A percentile compares a stretch with the other conserved stretches of the same genome.
Evolutionary conservation across 495 filamentous ascomycete species (phyloP).

Genomic region (Neurospora pannonica): DNA sequence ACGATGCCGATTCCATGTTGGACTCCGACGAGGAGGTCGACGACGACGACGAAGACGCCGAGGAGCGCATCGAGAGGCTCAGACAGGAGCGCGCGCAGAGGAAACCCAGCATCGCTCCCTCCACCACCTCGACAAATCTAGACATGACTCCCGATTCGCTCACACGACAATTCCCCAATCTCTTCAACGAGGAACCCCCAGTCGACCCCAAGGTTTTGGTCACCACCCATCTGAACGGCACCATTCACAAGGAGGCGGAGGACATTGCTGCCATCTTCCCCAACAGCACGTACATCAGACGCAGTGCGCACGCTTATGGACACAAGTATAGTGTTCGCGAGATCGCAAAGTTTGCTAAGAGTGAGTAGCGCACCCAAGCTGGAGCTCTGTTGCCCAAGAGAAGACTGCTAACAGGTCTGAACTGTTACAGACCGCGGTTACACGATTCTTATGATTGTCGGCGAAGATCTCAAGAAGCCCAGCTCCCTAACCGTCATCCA

Average conservation of each 20-base stretch:
- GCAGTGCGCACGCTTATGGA: conserved; percentile 65
- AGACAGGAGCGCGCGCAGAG: conserved; percentile 44
- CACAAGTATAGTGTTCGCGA: conserved; percentile 86
- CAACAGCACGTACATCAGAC: conserved; percentile 72
- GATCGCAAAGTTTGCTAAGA: conserved; percentile 75
- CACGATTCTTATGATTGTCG: conserved; percentile 69
- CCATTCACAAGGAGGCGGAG: conserved; percentile 71
- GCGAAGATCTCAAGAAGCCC: conserved; percentile 75
- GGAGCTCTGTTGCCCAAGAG: not conserved
- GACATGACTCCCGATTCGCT: conserved; percentile 61
- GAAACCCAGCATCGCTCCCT: conserved; percentile 43
- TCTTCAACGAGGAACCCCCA: conserved; percentile 58
- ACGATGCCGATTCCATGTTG: conserved; percentile 68
- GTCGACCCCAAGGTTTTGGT: conserved; percentile 71
- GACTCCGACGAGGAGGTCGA: conserved; percentile 38
- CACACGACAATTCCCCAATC: conserved; percentile 66
- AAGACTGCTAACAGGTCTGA: conserved; percentile 3
- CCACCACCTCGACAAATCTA: conserved; percentile 60
- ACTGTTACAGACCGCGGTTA: conserved; percentile 50
- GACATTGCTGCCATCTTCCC: conserved; percentile 74
- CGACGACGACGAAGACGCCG: conserved; percentile 35
- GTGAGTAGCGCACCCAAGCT: conserved; percentile 4
- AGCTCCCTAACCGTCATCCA: conserved; percentile 72
- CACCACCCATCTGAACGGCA: conserved; percentile 79
- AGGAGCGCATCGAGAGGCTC: conserved; percentile 29